Conservation (phyloP, 805 yeast genomes). For the Myxozyma melibiosi region DNA sequence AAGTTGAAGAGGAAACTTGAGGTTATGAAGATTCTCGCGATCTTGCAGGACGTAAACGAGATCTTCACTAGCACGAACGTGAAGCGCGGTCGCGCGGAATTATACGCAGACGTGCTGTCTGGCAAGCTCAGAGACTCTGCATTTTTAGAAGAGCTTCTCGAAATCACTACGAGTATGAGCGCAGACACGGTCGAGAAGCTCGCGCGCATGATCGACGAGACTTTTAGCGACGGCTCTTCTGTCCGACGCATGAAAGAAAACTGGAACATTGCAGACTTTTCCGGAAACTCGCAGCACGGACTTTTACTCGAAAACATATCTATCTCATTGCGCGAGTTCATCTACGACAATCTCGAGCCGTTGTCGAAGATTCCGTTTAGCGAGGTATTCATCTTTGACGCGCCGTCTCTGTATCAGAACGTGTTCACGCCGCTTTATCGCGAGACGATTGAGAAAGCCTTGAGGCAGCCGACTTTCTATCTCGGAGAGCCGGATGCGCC, state of each 20-base stretch:
- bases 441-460: conserved; percentile 18
- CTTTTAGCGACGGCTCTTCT: not conserved
- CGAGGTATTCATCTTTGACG: conserved; percentile 25
- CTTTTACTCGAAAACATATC: conserved; percentile 7
- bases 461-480: conserved; percentile 11
- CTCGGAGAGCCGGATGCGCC: not conserved
- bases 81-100: conserved; percentile 10
- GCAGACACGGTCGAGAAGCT: conserved; percentile 3
- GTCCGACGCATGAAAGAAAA: not conserved
- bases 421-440: conserved; percentile 18
- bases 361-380: conserved; percentile 18
- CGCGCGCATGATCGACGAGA: not conserved
- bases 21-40: not conserved
- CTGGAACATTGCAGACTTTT: conserved; percentile 9
- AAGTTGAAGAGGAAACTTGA: not conserved
- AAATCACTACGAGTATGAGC: conserved; percentile 6
- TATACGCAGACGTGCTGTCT: conserved; percentile 17
- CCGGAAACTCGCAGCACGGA: conserved; percentile 11
- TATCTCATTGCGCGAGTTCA: not conserved
- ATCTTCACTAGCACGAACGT: not conserved
- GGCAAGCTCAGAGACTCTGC: conserved; percentile 8
- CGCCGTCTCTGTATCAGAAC: conserved; percentile 2
- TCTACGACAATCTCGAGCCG: conserved; percentile 2
- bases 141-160: conserved; percentile 9
- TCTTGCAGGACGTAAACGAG: not conserved